Conservation (phyloP, 2,329 filamentous ascomycete genomes). For the Colletotrichum siamense region DNA sequence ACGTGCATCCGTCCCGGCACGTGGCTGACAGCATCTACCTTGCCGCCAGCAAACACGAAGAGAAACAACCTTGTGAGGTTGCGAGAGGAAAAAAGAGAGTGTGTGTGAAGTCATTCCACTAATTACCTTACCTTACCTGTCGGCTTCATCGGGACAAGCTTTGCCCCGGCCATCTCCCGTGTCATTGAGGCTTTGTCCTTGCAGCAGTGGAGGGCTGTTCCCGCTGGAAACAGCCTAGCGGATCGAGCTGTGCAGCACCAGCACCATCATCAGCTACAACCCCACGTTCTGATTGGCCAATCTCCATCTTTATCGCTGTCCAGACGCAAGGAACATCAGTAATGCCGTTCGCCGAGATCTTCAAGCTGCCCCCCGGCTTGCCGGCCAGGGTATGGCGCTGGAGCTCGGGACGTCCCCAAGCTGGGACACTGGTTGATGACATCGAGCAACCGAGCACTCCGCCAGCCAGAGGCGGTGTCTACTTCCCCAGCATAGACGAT, state of each 20-base stretch:
- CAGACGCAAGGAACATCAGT: neutral
- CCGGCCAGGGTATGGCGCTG: constrained; percentile 18
- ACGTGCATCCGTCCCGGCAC: neutral
- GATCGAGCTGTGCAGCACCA: neutral
- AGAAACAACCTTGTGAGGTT: neutral
- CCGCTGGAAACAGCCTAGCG: constrained; percentile 3
- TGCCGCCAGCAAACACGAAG: neutral
- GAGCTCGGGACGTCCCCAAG: constrained; percentile 18
- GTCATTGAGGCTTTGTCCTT: neutral
- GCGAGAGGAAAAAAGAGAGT: neutral
- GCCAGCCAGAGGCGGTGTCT: constrained; percentile 20
- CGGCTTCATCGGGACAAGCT: constrained; percentile 17
- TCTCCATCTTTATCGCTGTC: neutral
- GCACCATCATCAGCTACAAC: neutral
- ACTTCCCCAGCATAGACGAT: constrained; percentile 18
- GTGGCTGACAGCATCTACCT: neutral
- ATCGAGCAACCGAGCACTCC: constrained; percentile 22
- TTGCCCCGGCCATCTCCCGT: neutral
- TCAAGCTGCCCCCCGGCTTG: constrained; percentile 9
- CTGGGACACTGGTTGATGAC: constrained; percentile 15
- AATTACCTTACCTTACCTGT: neutral
- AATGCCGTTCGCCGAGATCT: constrained; percentile 9
- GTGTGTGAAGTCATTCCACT: constrained; percentile 5
- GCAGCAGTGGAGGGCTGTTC: constrained; percentile 1
- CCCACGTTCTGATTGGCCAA: neutral